Percentiles rank a stretch among this genome's conserved stretches.
These are phyloP conservation scores for Anthracocystis setariae DNA, from an alignment of 1,284 basidiomycete species.

Conservation along the genomic window DNA sequence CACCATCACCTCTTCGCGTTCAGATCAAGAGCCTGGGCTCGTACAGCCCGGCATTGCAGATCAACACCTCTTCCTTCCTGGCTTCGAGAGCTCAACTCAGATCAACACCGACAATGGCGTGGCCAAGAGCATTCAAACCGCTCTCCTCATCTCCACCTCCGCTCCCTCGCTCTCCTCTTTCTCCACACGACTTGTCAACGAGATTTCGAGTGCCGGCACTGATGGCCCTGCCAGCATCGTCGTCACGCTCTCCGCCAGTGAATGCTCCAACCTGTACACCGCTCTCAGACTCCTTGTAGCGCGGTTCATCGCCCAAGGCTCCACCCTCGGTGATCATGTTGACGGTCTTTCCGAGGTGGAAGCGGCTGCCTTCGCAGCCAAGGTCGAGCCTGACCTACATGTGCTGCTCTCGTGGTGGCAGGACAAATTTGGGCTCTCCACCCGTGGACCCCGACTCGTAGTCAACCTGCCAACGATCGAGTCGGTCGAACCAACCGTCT, in stretches of 20 bases:
- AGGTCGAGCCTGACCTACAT: slow-evolving; percentile 37
- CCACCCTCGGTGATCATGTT: not conserved
- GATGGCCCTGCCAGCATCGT: slow-evolving; percentile 18
- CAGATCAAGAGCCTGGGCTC: not conserved
- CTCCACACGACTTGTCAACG: slow-evolving; percentile 33
- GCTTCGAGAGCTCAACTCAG: slow-evolving; percentile 22
- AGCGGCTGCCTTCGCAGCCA: slow-evolving; percentile 33
- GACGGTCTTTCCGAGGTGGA: slow-evolving; percentile 13
- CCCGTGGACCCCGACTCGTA: slow-evolving; percentile 14
- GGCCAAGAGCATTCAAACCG: slow-evolving; percentile 39
- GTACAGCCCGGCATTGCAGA: slow-evolving; percentile 7
- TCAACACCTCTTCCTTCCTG: slow-evolving; percentile 35
- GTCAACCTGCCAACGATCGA: slow-evolving; percentile 44
- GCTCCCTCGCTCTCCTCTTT: slow-evolving; percentile 40
- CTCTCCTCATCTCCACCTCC: slow-evolving; percentile 42
- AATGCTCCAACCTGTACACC: slow-evolving; percentile 42
- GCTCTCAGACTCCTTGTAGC: slow-evolving; percentile 43
- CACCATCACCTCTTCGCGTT: not conserved
- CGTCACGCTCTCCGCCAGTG: slow-evolving; percentile 42
- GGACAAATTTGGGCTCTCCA: slow-evolving; percentile 11
- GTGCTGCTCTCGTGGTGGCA: slow-evolving; percentile 33
- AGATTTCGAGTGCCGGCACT: slow-evolving; percentile 22
- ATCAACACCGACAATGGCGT: not conserved
- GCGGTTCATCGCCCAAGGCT: slow-evolving; percentile 43
- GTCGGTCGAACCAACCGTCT: slow-evolving; percentile 40